These are phyloP conservation scores for Diaporthe australafricana DNA, from an alignment of 2,329 filamentous ascomycete species.

Conservation along the genomic window DNA sequence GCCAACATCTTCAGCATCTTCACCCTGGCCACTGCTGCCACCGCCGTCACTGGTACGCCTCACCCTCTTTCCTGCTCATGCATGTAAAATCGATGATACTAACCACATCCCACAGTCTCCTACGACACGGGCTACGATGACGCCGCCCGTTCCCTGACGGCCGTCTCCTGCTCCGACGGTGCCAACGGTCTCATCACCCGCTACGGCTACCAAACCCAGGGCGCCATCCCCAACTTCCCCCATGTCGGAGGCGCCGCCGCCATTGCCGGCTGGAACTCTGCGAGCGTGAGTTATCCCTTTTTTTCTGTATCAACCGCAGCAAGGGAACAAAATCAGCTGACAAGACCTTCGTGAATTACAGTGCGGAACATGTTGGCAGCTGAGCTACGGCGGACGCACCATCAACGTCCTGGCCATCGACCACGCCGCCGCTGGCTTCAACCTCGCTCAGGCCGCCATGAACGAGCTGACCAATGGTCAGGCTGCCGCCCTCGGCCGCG, in stretches of 20 bases:
- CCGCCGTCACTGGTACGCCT: constrained; percentile 41
- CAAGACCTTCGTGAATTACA: constrained; percentile 41
- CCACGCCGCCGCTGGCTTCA: constrained; percentile 61
- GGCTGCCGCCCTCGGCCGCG: constrained; percentile 60
- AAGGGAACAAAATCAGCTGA: background rate
- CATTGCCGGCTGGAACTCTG: constrained; percentile 67
- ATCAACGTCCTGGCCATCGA: constrained; percentile 70
- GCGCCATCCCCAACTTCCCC: constrained; percentile 62
- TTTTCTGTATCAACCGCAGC: too few species aligned
- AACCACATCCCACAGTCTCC: constrained; percentile 63
- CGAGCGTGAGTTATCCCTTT: constrained; percentile 50
- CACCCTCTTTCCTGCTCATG: too few species aligned
- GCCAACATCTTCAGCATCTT: constrained; percentile 43
- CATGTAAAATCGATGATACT: background rate
- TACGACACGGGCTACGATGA: constrained; percentile 81
- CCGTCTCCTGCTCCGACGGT: constrained; percentile 76
- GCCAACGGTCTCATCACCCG: constrained; percentile 73
- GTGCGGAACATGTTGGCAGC: constrained; percentile 71
- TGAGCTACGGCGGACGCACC: constrained; percentile 62
- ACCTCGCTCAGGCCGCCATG: constrained; percentile 68
- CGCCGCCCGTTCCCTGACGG: constrained; percentile 61
- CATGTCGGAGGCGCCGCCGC: constrained; percentile 65
- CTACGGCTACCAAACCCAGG: constrained; percentile 69
- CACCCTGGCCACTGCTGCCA: constrained; percentile 42
- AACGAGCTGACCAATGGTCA: constrained; percentile 65